Evolutionary conservation across 2,329 filamentous ascomycete genomes (phyloP).

Genomic region (Microsporum ferrugineum): DNA sequence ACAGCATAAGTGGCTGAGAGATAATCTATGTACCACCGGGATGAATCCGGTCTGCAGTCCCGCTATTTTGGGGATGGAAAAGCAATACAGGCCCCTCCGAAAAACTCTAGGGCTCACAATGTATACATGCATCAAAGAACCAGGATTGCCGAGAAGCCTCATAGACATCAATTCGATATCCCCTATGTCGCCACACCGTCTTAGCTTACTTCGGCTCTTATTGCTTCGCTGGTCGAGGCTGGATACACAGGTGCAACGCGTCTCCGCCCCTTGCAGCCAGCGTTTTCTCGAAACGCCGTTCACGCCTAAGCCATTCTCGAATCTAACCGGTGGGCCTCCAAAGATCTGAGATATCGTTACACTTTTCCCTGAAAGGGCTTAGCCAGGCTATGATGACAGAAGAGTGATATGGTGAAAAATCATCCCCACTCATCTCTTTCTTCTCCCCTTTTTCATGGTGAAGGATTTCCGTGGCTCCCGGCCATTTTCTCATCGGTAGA

Average conservation of each 20-base stretch:
- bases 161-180: not conserved
- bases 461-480: not conserved
- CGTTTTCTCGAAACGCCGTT: conserved; percentile 2
- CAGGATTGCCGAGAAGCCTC: not conserved
- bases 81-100: not conserved
- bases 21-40: not conserved
- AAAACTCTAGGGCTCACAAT: not conserved
- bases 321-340: not conserved
- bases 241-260: not conserved
- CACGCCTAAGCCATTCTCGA: not conserved
- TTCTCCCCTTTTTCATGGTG: not conserved
- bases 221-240: not conserved
- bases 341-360: not conserved
- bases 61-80: not conserved
- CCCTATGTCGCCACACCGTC: not conserved
- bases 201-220: not conserved
- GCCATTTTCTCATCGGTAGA: not conserved
- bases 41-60: not conserved
- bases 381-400: not conserved
- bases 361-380: too few relatives aligned
- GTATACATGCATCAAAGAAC: not conserved
- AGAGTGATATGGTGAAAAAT: not conserved
- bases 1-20: not conserved
- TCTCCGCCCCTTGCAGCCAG: conserved; percentile 6
- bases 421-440: not conserved